Evolutionary conservation across 305 asterid species (phyloP), one percentile per base, ranked within the genome.

Genomic region (Fraxinus sp.): DNA sequence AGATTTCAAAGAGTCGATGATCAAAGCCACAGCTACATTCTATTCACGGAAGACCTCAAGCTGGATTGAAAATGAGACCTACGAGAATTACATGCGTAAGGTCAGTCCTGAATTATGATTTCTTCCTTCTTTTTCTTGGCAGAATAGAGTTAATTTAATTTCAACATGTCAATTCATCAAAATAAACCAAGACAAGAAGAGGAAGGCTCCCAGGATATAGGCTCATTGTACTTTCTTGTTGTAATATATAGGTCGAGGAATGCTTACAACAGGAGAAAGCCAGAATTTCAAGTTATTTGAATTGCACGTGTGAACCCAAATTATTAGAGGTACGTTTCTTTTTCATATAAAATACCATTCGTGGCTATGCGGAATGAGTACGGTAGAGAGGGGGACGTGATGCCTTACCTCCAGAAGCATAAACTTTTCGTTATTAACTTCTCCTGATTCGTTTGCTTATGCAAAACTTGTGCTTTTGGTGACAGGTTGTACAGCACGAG

Each of bases 1-100:
- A 43, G 55, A 43, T 43, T 43, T 43, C 55, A 43, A 43, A 11
- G 55, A 43, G 55, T 43, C 55, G n/a, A 43, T 10, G 55, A 43
- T 43, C 55, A 43, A 2, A 43, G 55, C 55, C 55, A 43, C 55
- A 11, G n/a, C 55, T 11, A 43, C 55, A 4, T 43, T 43, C 55
- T 43, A 43, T 43, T 43, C n/a, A 10, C 55, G 55, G n/a, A 43
- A 43, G 55, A 13, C n/a, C 55, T 43, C 16, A 5, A 43, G 13
- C 57, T 89, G 90, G 91, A 85, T 87, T 32, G 41, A 78, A 36
- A 82, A 26, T 52, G 37, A 37, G 79, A 82, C 89, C 18, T 80
- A 82, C 9, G 75, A 82, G 5, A 77, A 79, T 57, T 86, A 89
- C 90, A 80, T 80, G 85, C 83, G 77, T 18, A 88, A 91, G 90